Evolutionary conservation across 805 yeast species (phyloP), one percentile per base, ranked within the genome.

Genomic region (Barnettozyma pratensis): DNA sequence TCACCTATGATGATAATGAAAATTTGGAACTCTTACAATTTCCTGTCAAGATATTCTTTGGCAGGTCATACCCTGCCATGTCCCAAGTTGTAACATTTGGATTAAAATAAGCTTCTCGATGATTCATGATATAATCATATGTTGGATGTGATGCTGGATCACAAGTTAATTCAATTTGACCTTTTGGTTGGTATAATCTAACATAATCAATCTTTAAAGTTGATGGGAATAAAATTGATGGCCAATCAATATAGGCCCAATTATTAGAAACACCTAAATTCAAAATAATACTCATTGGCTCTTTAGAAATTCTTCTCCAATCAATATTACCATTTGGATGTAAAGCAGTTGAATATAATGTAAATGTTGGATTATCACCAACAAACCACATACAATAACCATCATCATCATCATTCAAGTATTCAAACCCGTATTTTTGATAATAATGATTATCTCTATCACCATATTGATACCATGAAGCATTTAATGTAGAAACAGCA

Each of bases 181-280:
- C 74, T 37, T 60, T 57, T 4, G 80, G 81, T 60, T 76, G 81
- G 58, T 76, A 76, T 7, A 76, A 46, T 40, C 81, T 63, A 30
- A 76, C 78, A 49, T 70, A 73, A 50, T 76, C 79, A 32, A 76
- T 59, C 45, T 67, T 65, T 66, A 75, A 61, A n/a, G 58, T 61
- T 30, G 63, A 56, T 2, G 80, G 80, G 60, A 76, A 76, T 5
- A 56, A 49, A 28, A 76, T 55, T 12, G 71, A 58, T 5, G 70
- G 65, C 79, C 79, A 76, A 53, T 76, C 74, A 37, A 76, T 74
- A 53, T 70, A 68, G 3, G 78, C 74, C 81, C 81, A 76, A 47
- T 66, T 73, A 45, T 69, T 71, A 9, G 79, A 74, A 35, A 76
- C 54, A 60, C 80, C 81, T 56, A 76, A 60, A 54, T 76, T 76